Evolutionary conservation across 139 green algal species (phyloP).

Genomic region (Pedinophyceae sp.): DNA sequence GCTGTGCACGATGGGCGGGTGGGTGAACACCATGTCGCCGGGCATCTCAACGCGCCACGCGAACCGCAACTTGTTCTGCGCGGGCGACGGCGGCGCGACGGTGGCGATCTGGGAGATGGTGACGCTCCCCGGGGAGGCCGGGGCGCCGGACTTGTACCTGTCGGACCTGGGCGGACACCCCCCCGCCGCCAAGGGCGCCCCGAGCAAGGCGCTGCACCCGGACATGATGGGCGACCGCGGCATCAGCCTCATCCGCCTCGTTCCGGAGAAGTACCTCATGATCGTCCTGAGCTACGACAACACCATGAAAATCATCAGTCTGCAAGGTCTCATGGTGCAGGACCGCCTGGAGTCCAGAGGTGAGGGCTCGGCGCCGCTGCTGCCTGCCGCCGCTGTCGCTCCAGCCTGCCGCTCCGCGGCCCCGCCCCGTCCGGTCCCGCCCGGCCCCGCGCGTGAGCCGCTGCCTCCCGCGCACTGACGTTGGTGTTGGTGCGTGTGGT

Average conservation of each 20-base stretch:
- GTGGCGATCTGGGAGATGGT: not conserved
- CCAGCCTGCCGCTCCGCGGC: too few species aligned
- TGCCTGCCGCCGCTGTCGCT: slow-evolving; percentile 13
- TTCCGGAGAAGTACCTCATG: slow-evolving; percentile 19
- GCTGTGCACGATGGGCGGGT: slow-evolving; percentile 25
- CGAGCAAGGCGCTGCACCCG: not conserved
- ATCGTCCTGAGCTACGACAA: slow-evolving; percentile 36
- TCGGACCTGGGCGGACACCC: not conserved
- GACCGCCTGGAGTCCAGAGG: slow-evolving; percentile 24
- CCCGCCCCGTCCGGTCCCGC: not conserved
- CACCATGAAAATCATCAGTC: slow-evolving; percentile 25
- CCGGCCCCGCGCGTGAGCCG: not conserved
- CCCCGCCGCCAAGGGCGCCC: not conserved
- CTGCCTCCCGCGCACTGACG: too few species aligned
- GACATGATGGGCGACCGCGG: not conserved
- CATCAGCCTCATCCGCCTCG: slow-evolving; percentile 1
- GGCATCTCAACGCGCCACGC: slow-evolving; percentile 12
- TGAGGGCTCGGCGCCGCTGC: slow-evolving; percentile 30
- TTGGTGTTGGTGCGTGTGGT: too few species aligned
- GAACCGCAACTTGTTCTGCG: slow-evolving; percentile 25
- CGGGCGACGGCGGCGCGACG: slow-evolving; percentile 14
- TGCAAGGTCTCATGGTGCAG: not conserved
- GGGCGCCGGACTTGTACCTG: not conserved
- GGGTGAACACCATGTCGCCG: slow-evolving; percentile 31
- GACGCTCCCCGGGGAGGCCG: slow-evolving; percentile 14